Evolutionary conservation across 2,329 filamentous ascomycete genomes (phyloP), one percentile per base, ranked within the genome.

Genomic region (Fusarium nodosum): DNA sequence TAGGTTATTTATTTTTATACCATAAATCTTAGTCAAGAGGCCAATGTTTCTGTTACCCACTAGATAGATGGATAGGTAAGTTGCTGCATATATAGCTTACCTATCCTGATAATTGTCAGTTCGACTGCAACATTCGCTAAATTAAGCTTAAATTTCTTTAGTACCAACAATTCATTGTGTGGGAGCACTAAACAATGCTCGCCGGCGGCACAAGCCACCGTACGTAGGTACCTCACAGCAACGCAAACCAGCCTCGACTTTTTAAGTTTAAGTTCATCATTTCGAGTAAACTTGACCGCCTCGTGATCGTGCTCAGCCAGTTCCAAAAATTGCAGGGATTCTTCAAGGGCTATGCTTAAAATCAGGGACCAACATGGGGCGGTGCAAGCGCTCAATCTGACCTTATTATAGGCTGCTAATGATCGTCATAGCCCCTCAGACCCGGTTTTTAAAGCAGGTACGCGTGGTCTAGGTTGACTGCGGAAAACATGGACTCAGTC

Each of bases 361-460:
- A 47, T 38, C 24, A 60, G 52, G 41, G 52, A 56, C 54, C 53
- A 47, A 42, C 18, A 20, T 18, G 62, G 44, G 62, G 62, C 62
- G 34, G 53, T 65, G 62, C 42, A 31, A 33, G 20, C 33, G 9
- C 22, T 48, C 13, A 7, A 26, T 26, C 7, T n/a, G 22, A 3
- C 10, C 24, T 15, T 45, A 30, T 34, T 4, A 65, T 60, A 45
- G 41, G 62, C 28, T 12, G 3, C 18, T 28, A 10, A 31, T n/a
- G 41, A 41, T 56, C 41, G 22, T 26, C 62, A 60, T 46, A 65
- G 54, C 60, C 62, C 62, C 54, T 44, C 8, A 0, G 44, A 11
- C 42, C 61, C 36, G 13, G 15, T 65, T 34, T 60, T 60, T 39
- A 26, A 42, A 42, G 36, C 41, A 30, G 36, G 41, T 53, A 60